Evolutionary conservation across 2,329 filamentous ascomycete species (phyloP).

Genomic region (Colletotrichum limetticola): DNA sequence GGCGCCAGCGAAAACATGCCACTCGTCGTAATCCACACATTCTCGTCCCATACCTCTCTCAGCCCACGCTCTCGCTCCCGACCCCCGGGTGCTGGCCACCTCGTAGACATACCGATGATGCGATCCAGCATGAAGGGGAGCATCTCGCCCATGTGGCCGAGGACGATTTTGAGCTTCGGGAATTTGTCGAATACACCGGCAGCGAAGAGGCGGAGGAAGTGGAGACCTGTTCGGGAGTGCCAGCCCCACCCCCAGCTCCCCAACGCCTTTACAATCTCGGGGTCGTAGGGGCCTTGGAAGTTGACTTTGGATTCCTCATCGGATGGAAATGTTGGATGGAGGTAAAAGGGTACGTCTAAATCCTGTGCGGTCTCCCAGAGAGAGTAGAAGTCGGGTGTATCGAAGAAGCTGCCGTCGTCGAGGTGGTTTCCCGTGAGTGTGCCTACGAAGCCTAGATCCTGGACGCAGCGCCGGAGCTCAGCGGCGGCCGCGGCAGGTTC

Average conservation of each 20-base stretch:
- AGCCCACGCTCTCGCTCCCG: constrained; percentile 50
- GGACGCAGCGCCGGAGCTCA: constrained; percentile 44
- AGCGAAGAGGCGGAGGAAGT: constrained; percentile 48
- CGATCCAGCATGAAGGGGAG: constrained; percentile 66
- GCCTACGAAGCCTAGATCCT: constrained; percentile 45
- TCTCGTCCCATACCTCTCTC: constrained; percentile 62
- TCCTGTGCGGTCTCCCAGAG: constrained; percentile 49
- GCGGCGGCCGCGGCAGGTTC: constrained; percentile 41
- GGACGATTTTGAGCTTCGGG: constrained; percentile 49
- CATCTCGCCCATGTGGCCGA: constrained; percentile 57
- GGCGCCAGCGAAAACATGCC: constrained; percentile 62
- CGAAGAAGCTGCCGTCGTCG: constrained; percentile 43
- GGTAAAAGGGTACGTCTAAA: constrained; percentile 61
- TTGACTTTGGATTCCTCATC: constrained; percentile 37
- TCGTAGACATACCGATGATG: constrained; percentile 38
- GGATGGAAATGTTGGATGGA: constrained; percentile 51
- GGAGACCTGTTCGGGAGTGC: constrained; percentile 38
- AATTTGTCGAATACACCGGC: constrained; percentile 48
- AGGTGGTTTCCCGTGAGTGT: constrained; percentile 40
- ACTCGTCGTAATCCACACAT: constrained; percentile 68
- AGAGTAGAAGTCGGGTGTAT: constrained; percentile 41
- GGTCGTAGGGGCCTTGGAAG: constrained; percentile 51
- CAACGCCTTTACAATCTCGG: constrained; percentile 67
- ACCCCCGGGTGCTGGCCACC: constrained; percentile 39
- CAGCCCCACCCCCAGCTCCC: constrained; percentile 51